phyloP scores from a whole-genome alignment of 768 basidiomycete genomes.

The Paxillus involutus region DNA sequence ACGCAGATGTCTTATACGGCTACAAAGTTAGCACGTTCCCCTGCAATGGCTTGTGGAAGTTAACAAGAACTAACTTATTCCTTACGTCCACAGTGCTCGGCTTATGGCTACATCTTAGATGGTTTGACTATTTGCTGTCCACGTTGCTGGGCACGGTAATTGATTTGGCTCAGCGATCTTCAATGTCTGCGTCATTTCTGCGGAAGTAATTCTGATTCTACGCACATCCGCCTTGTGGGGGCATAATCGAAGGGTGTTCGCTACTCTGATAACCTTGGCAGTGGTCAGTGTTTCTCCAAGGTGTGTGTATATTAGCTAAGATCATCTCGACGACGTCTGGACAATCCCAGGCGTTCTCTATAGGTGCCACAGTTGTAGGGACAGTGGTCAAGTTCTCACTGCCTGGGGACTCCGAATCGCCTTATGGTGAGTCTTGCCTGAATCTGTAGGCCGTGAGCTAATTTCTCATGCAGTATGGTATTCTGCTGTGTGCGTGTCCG shows the following conservation, averaged over 20 bases:
- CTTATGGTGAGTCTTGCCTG: conserved; percentile 19
- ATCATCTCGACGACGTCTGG: no score
- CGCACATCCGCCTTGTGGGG: conserved; percentile 28
- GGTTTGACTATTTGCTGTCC: conserved; percentile 1
- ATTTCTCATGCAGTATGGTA: conserved; percentile 13
- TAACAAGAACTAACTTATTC: not conserved
- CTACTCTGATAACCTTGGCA: conserved; percentile 16
- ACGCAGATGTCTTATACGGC: conserved; percentile 8
- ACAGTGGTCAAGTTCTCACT: conserved; percentile 4
- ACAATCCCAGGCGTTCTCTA: conserved; percentile 12
- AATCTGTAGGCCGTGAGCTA: not conserved
- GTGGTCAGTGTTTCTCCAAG: conserved; percentile 6
- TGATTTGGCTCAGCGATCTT: conserved; percentile 13
- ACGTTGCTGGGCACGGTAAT: not conserved
- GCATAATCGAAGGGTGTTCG: conserved; percentile 13
- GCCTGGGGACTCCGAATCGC: conserved; percentile 15
- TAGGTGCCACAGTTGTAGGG: conserved; percentile 12
- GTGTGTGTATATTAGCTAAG: no score
- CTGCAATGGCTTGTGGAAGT: not conserved
- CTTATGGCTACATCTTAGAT: conserved; percentile 15
- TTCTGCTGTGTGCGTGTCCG: conserved; percentile 15
- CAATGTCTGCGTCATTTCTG: conserved; percentile 10
- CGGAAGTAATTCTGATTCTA: conserved; percentile 22
- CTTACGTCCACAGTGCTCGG: conserved; percentile 12
- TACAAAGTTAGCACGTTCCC: conserved; percentile 3